Conservation (phyloP, 2,329 filamentous ascomycete genomes). For the Penicillium sp. region DNA sequence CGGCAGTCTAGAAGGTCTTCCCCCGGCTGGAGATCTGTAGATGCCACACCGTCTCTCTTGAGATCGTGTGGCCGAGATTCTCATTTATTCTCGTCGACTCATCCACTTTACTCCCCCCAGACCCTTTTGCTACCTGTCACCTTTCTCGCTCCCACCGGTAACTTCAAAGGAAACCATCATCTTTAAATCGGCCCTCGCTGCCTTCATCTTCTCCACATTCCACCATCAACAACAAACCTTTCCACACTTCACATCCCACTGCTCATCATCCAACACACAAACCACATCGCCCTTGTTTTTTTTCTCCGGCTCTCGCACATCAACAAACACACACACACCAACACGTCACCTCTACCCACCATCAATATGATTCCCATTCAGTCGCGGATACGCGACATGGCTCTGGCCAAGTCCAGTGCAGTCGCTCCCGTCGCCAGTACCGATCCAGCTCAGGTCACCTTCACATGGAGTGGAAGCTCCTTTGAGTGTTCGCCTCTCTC, state of each 20-base stretch:
- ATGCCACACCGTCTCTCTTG: conserved; percentile 11
- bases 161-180: background rate
- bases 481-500: conserved; percentile 25
- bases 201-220: background rate
- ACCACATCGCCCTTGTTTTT: no score
- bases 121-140: conserved; percentile 1
- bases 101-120: background rate
- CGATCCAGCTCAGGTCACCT: conserved; percentile 18
- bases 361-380: conserved; percentile 19
- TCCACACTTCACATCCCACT: background rate
- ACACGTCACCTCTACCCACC: conserved; percentile 2
- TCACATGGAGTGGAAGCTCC: conserved; percentile 20
- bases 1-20: conserved; percentile 24
- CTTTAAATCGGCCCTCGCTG: background rate
- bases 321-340: background rate
- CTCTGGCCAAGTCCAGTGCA: conserved; percentile 14
- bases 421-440: conserved; percentile 19
- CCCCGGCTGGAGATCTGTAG: conserved; percentile 20
- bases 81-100: conserved; percentile 2
- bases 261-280: background rate
- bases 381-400: conserved; percentile 18
- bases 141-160: background rate
- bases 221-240: background rate
- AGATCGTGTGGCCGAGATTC: conserved; percentile 10
- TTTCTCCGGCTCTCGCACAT: background rate